Evolutionary conservation across 73 alveolate genomes (phyloP).

Genomic region (Urostyla sp.): DNA sequence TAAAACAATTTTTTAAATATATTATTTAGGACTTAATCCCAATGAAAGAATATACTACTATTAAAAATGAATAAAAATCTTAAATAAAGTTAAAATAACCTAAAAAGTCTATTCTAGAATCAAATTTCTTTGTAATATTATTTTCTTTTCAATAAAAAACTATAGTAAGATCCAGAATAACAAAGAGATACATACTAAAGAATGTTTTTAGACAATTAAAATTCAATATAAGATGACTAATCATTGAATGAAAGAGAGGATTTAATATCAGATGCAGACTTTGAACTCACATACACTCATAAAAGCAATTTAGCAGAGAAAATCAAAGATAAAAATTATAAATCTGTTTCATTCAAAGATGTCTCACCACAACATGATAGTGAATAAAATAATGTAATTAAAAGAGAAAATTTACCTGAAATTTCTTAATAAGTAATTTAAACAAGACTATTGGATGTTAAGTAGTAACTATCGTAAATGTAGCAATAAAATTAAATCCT

Average conservation of each 20-base stretch:
- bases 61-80: background rate
- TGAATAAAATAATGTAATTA: background rate
- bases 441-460: background rate
- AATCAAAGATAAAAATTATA: background rate
- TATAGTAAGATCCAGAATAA: constrained; percentile 33
- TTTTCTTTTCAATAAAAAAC: background rate
- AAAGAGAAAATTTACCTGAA: constrained; percentile 1
- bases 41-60: constrained; percentile 15
- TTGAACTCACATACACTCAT: constrained; percentile 9
- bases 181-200: constrained; percentile 20
- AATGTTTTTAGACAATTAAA: constrained; percentile 24
- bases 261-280: constrained; percentile 5
- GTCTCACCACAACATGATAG: background rate
- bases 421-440: constrained; percentile 2
- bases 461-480: background rate
- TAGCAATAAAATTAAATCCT: background rate
- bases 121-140: constrained; percentile 1
- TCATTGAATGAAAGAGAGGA: constrained; percentile 24
- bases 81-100: constrained; percentile 9
- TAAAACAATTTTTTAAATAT: background rate
- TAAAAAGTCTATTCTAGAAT: constrained; percentile 14
- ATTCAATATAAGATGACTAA: background rate
- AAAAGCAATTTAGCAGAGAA: background rate
- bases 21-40: constrained; percentile 25
- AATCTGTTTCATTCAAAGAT: constrained; percentile 21